These are phyloP conservation scores for Beta corolliflora DNA, from an alignment of 179 eudicot species.

Conservation along the genomic window DNA sequence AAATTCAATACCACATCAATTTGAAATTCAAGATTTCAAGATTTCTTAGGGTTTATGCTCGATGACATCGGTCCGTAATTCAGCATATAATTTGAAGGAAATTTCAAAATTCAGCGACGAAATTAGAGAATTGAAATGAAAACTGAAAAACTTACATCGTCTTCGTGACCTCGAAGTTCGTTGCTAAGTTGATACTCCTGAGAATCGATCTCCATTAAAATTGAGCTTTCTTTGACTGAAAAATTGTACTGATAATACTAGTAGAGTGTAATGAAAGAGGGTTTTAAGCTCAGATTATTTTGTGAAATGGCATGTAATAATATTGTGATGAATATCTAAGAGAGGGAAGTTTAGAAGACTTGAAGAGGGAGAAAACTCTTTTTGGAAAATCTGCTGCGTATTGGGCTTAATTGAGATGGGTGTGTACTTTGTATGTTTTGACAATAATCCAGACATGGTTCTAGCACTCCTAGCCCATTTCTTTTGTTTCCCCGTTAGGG, in stretches of 20 bases:
- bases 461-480: not conserved
- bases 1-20: not conserved
- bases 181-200: constrained; percentile 52
- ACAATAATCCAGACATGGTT: not conserved
- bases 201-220: constrained; percentile 65
- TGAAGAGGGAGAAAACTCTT: constrained; percentile 23
- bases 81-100: not conserved
- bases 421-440: not conserved
- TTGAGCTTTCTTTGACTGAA: constrained; percentile 13
- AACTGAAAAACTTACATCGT: constrained; percentile 49
- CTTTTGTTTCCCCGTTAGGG: not conserved
- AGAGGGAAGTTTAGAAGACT: constrained; percentile 10
- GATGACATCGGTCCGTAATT: not conserved
- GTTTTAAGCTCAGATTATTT: not conserved
- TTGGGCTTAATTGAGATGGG: not conserved
- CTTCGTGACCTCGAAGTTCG: constrained; percentile 79
- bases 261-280: not conserved
- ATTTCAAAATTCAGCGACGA: not conserved
- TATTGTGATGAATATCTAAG: no score
- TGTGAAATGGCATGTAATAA: not conserved
- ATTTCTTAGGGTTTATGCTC: constrained; percentile 2
- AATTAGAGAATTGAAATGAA: constrained; percentile 1
- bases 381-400: not conserved
- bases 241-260: not conserved
- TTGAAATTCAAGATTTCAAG: not conserved